phyloP scores from a whole-genome alignment of 768 basidiomycete genomes.

The Clitopilus hobsonii region DNA sequence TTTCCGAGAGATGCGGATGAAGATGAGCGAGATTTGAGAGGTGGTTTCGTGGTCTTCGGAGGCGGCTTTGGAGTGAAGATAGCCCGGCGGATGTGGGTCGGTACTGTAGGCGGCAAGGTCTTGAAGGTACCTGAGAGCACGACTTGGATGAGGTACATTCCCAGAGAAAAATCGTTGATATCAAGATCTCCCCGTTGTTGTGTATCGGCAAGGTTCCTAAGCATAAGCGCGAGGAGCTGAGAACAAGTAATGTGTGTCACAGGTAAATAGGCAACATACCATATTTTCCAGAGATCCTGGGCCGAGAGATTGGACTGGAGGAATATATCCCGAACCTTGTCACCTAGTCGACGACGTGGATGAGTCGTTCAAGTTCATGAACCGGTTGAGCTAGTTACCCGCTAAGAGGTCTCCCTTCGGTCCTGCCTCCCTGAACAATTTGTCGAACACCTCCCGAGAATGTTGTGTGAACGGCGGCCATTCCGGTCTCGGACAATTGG shows the following conservation, averaged over 20 bases:
- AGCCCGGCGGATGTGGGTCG: conserved; percentile 23
- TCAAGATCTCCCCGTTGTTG: conserved; percentile 57
- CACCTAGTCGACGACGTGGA: conserved; percentile 31
- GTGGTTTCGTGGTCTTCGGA: conserved; percentile 1
- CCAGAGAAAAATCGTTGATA: conserved; percentile 63
- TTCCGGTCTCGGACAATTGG: conserved; percentile 17
- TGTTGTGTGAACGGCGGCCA: conserved; percentile 45
- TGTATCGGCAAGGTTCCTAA: conserved; percentile 60
- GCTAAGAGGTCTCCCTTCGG: conserved; percentile 50
- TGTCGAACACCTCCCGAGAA: conserved; percentile 51
- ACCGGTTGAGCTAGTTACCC: conserved; percentile 25
- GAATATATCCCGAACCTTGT: conserved; percentile 60
- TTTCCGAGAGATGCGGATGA: background rate
- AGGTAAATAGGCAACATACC: conserved; percentile 35
- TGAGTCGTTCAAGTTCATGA: too few species aligned
- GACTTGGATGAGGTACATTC: conserved; percentile 59
- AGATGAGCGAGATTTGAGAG: conserved; percentile 4
- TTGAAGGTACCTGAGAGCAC: conserved; percentile 27
- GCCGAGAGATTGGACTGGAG: conserved; percentile 55
- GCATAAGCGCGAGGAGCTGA: background rate
- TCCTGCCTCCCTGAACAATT: conserved; percentile 45
- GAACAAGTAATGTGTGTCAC: background rate
- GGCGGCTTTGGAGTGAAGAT: conserved; percentile 14
- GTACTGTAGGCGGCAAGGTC: conserved; percentile 25
- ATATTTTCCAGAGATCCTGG: conserved; percentile 57